These are phyloP conservation scores for Tulasnella sp. DNA, from an alignment of 768 basidiomycete species.

Conservation along the genomic window DNA sequence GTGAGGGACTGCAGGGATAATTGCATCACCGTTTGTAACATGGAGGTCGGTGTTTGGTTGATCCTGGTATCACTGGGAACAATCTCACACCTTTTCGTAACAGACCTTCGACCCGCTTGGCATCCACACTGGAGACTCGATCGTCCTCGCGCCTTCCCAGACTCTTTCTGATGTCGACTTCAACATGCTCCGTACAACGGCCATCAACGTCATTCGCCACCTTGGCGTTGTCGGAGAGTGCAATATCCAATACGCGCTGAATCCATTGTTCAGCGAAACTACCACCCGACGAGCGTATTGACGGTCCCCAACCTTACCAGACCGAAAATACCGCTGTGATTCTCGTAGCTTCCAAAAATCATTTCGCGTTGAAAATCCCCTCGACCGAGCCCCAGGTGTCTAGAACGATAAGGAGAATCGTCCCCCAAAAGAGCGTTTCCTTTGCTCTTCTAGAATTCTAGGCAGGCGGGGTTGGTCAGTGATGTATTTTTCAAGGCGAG, in stretches of 20 bases:
- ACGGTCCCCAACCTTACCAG: too few relatives aligned
- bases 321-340: too few relatives aligned
- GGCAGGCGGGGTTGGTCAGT: too few relatives aligned
- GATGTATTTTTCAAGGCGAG: too few relatives aligned
- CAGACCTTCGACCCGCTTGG: constrained; percentile 99
- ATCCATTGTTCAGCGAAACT: too few relatives aligned
- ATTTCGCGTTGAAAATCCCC: too few relatives aligned
- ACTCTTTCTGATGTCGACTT: constrained; percentile 97
- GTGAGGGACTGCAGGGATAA: constrained; percentile 97
- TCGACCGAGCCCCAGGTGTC: too few relatives aligned
- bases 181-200: constrained; percentile 97
- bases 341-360: too few relatives aligned
- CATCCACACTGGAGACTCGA: constrained; percentile 98
- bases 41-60: constrained; percentile 72
- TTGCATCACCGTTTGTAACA: constrained; percentile 99
- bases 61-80: constrained; percentile 4
- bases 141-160: constrained; percentile 96
- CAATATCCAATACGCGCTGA: constrained; percentile 98
- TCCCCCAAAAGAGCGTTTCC: too few relatives aligned
- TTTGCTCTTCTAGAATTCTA: too few relatives aligned
- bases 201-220: constrained; percentile 98
- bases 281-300: too few relatives aligned
- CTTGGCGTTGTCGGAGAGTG: constrained; percentile 97
- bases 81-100: constrained; percentile 1
- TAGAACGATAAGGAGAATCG: too few relatives aligned